Evolutionary conservation across 139 green algal genomes (phyloP).

Genomic region (Coelastrella sp.): DNA sequence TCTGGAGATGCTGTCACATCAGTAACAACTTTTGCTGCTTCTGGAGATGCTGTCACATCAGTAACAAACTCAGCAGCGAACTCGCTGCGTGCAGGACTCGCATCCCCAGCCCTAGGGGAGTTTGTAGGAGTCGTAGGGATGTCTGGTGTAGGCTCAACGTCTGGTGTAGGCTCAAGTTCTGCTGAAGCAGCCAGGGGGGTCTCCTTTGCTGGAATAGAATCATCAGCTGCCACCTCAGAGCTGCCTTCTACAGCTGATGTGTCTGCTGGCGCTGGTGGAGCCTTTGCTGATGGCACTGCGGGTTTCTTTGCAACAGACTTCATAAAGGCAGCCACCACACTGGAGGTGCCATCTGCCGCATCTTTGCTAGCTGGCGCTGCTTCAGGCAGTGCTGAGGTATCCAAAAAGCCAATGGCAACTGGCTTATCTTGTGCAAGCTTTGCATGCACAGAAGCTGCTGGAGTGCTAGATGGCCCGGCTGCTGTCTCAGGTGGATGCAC

Average conservation of each 20-base stretch:
- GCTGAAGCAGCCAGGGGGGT: background rate
- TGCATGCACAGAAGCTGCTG: conserved; percentile 2
- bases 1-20: background rate
- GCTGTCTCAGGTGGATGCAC: too few species aligned
- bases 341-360: background rate
- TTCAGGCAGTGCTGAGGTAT: background rate
- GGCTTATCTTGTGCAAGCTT: conserved; percentile 34
- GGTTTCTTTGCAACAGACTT: conserved; percentile 30
- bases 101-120: too few species aligned
- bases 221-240: background rate
- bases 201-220: background rate
- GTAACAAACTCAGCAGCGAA: too few species aligned
- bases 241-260: background rate
- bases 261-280: conserved; percentile 2
- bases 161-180: too few species aligned
- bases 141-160: too few species aligned
- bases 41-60: background rate
- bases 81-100: too few species aligned
- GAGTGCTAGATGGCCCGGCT: background rate
- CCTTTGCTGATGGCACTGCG: background rate
- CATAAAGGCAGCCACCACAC: conserved; percentile 44
- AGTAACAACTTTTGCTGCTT: background rate
- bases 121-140: too few species aligned
- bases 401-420: conserved; percentile 24
- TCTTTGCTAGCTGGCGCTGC: background rate